Evolutionary conservation across 768 basidiomycete species (phyloP).

Genomic region (Lyophyllum decastes): DNA sequence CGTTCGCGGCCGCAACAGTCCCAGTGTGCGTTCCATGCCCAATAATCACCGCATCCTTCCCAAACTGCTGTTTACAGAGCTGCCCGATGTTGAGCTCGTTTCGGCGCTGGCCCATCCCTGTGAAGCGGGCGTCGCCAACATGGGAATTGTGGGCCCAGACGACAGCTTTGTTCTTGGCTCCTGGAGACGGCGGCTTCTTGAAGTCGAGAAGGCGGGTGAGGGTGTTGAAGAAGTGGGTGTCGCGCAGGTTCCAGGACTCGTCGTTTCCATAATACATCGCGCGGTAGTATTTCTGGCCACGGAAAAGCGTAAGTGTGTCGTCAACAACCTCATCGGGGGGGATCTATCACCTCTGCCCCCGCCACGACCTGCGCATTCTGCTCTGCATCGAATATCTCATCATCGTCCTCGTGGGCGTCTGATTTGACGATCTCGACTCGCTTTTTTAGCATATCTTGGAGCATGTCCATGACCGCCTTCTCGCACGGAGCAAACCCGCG

Average conservation of each 20-base stretch:
- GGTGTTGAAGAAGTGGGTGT: not conserved
- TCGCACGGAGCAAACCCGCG: not conserved
- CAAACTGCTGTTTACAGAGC: not conserved
- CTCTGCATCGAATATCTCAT: not conserved
- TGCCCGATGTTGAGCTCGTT: not conserved
- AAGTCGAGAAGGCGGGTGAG: not conserved
- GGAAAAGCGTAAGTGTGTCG: not conserved
- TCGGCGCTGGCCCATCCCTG: not conserved
- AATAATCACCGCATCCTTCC: not conserved
- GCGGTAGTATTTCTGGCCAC: not conserved
- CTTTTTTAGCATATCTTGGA: not conserved
- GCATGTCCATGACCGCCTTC: not conserved
- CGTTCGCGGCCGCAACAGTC: not conserved
- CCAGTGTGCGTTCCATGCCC: not conserved
- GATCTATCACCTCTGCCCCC: not conserved
- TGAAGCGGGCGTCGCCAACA: not conserved
- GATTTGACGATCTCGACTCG: not conserved
- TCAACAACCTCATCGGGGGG: not conserved
- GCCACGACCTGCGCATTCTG: not conserved
- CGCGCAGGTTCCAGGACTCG: not conserved
- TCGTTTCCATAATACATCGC: not conserved
- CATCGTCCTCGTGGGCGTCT: not conserved
- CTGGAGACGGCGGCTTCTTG: not conserved
- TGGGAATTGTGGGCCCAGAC: not conserved
- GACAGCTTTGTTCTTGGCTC: not conserved